These are phyloP conservation scores for Penicillium hesseltinei DNA, from an alignment of 2,329 filamentous ascomycete genomes.

Conservation along the genomic window DNA sequence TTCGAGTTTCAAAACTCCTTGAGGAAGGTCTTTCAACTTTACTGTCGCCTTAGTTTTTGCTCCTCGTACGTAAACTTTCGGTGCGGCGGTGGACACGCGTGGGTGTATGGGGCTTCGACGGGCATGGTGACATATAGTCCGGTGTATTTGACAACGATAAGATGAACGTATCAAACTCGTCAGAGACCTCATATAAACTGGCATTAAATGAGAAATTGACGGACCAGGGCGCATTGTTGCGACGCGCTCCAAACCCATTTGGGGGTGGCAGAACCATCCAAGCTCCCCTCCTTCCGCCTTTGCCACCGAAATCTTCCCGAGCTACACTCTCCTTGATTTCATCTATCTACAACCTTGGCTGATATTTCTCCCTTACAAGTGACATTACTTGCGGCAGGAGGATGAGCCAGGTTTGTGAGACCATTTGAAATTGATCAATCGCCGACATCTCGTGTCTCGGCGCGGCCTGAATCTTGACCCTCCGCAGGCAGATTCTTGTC, in stretches of 20 bases:
- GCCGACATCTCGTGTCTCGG: slow-evolving; percentile 29
- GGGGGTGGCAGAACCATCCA: slow-evolving; percentile 18
- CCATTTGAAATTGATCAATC: slow-evolving; percentile 24
- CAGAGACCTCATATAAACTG: slow-evolving; percentile 1
- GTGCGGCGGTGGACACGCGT: slow-evolving; percentile 13
- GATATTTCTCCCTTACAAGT: slow-evolving; percentile 29
- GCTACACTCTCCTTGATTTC: slow-evolving; percentile 25
- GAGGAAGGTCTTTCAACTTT: slow-evolving; percentile 53
- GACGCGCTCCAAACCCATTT: slow-evolving; percentile 13
- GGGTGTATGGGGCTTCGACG: slow-evolving; percentile 21
- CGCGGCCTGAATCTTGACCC: slow-evolving; percentile 35
- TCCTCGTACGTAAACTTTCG: slow-evolving; percentile 19
- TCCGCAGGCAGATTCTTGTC: slow-evolving; percentile 31
- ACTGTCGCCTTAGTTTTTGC: slow-evolving; percentile 40
- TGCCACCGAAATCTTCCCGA: slow-evolving; percentile 40
- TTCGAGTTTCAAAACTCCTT: slow-evolving; percentile 53
- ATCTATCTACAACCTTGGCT: slow-evolving; percentile 25
- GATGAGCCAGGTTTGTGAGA: slow-evolving; percentile 41
- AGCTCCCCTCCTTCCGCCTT: slow-evolving; percentile 34
- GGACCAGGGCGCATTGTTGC: slow-evolving; percentile 27
- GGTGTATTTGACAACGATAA: slow-evolving; percentile 24
- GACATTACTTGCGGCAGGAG: slow-evolving; percentile 32
- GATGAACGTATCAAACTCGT: slow-evolving; percentile 1
- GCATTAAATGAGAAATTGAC: slow-evolving; percentile 12
- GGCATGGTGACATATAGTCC: slow-evolving; percentile 34